A percentile compares a stretch with the other conserved stretches of the same genome.
Conservation (phyloP, 805 yeast genomes). For the Saturnispora dispora region DNA sequence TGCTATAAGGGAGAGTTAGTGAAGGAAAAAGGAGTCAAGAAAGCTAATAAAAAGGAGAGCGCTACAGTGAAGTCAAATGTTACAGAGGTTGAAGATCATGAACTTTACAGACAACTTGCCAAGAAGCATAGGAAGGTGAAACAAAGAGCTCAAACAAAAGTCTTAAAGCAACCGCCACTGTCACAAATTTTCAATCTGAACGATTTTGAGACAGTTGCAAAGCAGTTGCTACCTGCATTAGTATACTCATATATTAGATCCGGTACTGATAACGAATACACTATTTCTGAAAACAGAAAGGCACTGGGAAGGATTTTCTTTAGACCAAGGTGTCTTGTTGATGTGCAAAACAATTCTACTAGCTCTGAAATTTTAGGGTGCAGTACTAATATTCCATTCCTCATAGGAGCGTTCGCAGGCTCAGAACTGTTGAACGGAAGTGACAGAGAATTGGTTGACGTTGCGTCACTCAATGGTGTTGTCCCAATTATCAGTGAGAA, state of each 20-base stretch:
- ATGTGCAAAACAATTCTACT: slow-evolving; percentile 55
- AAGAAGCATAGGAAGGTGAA: slow-evolving; percentile 7
- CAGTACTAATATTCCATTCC: slow-evolving; percentile 63
- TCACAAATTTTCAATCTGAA: slow-evolving; percentile 58
- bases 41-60: slow-evolving; percentile 25
- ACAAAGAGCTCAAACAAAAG: slow-evolving; percentile 19
- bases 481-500: slow-evolving; percentile 83
- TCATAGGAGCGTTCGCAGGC: slow-evolving; percentile 82
- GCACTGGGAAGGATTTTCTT: slow-evolving; percentile 83
- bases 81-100: not conserved
- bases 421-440: slow-evolving; percentile 80
- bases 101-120: slow-evolving; percentile 15
- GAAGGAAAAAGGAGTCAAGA: slow-evolving; percentile 21
- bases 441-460: slow-evolving; percentile 71
- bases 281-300: slow-evolving; percentile 48
- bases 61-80: not conserved
- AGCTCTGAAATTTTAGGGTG: slow-evolving; percentile 63
- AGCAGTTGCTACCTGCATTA: slow-evolving; percentile 57
- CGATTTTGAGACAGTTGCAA: slow-evolving; percentile 83
- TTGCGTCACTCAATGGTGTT: slow-evolving; percentile 53
- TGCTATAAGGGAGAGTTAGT: slow-evolving; percentile 30
- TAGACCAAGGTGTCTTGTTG: slow-evolving; percentile 71
- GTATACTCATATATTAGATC: slow-evolving; percentile 85
- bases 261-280: slow-evolving; percentile 76
- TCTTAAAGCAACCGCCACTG: slow-evolving; percentile 43